Evolutionary conservation across 2,329 filamentous ascomycete genomes (phyloP).

Genomic region (Teratosphaeriaceae sp.): DNA sequence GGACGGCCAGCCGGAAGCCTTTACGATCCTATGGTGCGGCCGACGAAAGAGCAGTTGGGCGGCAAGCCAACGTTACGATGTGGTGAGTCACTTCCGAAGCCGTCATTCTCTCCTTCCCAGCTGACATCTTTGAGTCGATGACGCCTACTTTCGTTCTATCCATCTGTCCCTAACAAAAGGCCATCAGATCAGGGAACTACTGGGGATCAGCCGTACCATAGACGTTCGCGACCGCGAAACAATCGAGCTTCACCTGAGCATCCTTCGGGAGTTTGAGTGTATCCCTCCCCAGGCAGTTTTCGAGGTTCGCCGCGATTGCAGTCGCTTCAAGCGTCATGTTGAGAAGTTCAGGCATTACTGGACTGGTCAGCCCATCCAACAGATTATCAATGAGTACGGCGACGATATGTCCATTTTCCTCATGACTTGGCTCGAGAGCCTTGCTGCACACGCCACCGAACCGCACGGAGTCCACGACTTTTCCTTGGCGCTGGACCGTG

Average conservation of each 20-base stretch:
- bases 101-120: not conserved
- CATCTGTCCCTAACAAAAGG: not conserved
- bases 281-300: too few relatives aligned
- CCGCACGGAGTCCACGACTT: not conserved
- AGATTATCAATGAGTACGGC: too few relatives aligned
- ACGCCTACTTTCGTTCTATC: not conserved
- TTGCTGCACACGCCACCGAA: not conserved
- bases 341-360: too few relatives aligned
- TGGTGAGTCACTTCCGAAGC: conserved; percentile 1
- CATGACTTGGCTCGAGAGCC: too few relatives aligned
- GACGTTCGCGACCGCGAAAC: not conserved
- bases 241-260: too few relatives aligned
- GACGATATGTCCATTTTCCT: too few relatives aligned
- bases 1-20: not conserved
- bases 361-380: too few relatives aligned
- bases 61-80: not conserved
- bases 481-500: not conserved
- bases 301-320: too few relatives aligned
- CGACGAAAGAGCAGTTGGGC: not conserved
- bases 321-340: too few relatives aligned
- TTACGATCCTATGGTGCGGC: not conserved
- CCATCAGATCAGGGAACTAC: not conserved
- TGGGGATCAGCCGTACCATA: not conserved
- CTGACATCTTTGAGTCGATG: not conserved
- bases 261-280: too few relatives aligned